These are phyloP conservation scores for Angophora floribunda DNA, from an alignment of 345 rosid species.

Conservation along the genomic window DNA sequence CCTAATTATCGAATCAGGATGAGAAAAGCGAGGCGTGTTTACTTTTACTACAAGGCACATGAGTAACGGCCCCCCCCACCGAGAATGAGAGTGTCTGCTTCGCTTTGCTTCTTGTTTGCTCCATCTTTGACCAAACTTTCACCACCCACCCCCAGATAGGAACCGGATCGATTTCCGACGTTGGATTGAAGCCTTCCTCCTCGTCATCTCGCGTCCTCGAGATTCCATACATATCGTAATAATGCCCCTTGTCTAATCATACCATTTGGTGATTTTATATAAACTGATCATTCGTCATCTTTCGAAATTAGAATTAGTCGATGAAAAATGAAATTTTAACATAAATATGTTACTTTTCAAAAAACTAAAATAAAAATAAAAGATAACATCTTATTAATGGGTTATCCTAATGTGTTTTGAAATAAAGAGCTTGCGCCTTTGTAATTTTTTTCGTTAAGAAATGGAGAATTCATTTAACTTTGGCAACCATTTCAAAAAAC, in stretches of 20 bases:
- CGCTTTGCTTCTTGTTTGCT: neutral
- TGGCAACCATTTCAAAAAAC: neutral
- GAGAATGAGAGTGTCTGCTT: neutral
- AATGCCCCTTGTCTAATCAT: neutral
- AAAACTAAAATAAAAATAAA: rapidly evolving
- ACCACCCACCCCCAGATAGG: neutral
- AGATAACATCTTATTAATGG: neutral
- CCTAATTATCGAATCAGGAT: neutral
- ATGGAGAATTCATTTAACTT: neutral
- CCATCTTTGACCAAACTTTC: neutral
- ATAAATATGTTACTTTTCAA: neutral
- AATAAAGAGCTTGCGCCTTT: neutral
- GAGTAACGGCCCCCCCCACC: neutral
- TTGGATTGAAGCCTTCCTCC: neutral
- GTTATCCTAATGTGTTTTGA: neutral
- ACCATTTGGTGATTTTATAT: rapidly evolving
- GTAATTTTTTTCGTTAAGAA: rapidly evolving
- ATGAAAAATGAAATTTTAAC: neutral
- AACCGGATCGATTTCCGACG: neutral
- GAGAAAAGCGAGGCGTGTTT: neutral
- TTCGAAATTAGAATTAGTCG: neutral
- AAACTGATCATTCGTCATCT: neutral
- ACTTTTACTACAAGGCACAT: neutral
- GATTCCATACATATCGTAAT: too few relatives aligned
- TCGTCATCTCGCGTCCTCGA: rapidly evolving